phyloP scores from a whole-genome alignment of 2,329 filamentous ascomycete genomes.

The Aspergillus terreus region DNA sequence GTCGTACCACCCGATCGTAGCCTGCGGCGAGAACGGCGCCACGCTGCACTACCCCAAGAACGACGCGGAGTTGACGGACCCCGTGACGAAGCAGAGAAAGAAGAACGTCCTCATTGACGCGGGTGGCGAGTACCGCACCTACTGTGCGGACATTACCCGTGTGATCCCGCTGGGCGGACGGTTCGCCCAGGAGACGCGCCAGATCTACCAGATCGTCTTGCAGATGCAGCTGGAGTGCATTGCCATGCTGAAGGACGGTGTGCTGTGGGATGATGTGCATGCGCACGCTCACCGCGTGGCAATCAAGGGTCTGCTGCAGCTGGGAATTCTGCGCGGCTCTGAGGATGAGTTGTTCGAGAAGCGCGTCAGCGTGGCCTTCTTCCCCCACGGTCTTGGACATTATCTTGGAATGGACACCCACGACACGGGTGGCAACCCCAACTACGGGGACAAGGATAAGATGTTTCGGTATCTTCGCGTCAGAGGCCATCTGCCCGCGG shows the following conservation, averaged over 20 bases:
- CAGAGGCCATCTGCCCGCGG: constrained; percentile 68
- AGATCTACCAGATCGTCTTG: constrained; percentile 74
- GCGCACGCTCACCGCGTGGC: constrained; percentile 69
- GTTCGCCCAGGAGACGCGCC: constrained; percentile 65
- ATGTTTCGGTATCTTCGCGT: constrained; percentile 87
- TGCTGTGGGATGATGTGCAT: constrained; percentile 69
- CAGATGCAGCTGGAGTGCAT: constrained; percentile 79
- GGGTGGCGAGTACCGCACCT: constrained; percentile 78
- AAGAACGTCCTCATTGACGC: constrained; percentile 82
- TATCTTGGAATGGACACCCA: constrained; percentile 92
- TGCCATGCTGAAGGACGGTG: constrained; percentile 63
- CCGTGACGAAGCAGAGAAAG: constrained; percentile 39
- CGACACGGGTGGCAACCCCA: constrained; percentile 74
- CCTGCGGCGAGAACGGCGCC: constrained; percentile 74
- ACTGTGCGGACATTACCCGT: constrained; percentile 86
- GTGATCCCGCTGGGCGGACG: constrained; percentile 74
- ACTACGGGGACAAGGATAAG: constrained; percentile 73
- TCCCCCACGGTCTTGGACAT: constrained; percentile 87
- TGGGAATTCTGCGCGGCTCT: constrained; percentile 66
- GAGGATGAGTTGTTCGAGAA: constrained; percentile 71
- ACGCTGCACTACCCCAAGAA: constrained; percentile 86
- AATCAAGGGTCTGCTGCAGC: constrained; percentile 62
- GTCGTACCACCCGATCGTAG: constrained; percentile 86
- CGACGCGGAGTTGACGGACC: constrained; percentile 63
- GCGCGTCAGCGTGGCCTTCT: constrained; percentile 83